Conservation (phyloP, 2,329 filamentous ascomycete species). For the Simplicillium aogashimaense region DNA sequence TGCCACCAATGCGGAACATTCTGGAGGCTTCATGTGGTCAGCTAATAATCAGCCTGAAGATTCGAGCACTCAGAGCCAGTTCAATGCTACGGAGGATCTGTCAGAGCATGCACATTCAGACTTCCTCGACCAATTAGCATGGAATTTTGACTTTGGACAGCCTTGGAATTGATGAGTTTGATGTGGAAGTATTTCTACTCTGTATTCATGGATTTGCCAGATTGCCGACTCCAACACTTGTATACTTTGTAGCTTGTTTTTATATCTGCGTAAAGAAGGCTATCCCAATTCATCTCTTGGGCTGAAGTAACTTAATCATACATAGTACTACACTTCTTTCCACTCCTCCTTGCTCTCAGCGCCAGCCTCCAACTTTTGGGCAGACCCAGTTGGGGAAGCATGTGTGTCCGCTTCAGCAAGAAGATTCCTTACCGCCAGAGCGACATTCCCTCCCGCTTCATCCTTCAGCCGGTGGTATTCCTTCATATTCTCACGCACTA, state of each 20-base stretch:
- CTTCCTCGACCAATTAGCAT: slow-evolving; percentile 9
- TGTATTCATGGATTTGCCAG: background rate
- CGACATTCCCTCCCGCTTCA: slow-evolving; percentile 12
- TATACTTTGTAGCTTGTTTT: too few relatives aligned
- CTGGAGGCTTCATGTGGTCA: background rate
- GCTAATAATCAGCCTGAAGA: background rate
- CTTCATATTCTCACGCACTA: slow-evolving; percentile 35
- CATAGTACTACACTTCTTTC: background rate
- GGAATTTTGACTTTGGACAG: slow-evolving; percentile 10
- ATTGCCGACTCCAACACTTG: too few relatives aligned
- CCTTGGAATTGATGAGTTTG: background rate
- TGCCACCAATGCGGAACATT: background rate
- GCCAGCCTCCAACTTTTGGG: background rate
- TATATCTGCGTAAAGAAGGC: too few relatives aligned
- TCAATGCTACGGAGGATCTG: slow-evolving; percentile 5
- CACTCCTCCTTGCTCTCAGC: background rate
- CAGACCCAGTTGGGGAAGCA: background rate
- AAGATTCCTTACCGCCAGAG: slow-evolving; percentile 10
- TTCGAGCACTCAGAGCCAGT: background rate
- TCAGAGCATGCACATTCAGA: slow-evolving; percentile 45
- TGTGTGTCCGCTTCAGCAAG: slow-evolving; percentile 12
- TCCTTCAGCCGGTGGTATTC: slow-evolving; percentile 11
- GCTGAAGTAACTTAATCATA: too few relatives aligned
- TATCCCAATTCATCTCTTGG: too few relatives aligned
- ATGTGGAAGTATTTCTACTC: background rate